Base-by-base conservation (phyloP, 768 basidiomycete species). In the Tricholoma sp. region DNA sequence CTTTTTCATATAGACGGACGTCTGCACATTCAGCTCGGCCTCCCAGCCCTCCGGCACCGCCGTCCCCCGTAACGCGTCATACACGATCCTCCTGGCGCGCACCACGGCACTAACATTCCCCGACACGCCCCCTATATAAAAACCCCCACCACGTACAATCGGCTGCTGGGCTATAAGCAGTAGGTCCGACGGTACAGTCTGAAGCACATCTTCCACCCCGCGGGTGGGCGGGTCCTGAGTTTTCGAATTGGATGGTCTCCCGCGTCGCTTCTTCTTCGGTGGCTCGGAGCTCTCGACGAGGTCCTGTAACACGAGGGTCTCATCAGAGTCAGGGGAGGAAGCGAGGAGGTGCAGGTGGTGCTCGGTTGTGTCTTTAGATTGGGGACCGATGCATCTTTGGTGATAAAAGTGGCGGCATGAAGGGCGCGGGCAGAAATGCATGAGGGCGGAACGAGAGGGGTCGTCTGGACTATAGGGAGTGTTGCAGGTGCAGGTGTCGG, bases 361-460 rank as follows among this genome's bases (percentile, higher is more conserved):
- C 34, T 53, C 61, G 39, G 12, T 32, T 20, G 50, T 53, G 12
- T 62, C 65, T n/a, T 66, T 57, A 44, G 63, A 68, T 1, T 66
- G 69, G 4, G 55, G 45, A 10, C 72, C 17, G 4, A 86, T 66
- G 56, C 85, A 86, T 0, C 59, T 20, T 10, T 74, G 70, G 61
- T 86, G 85, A 57, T 76, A 85, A 7, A 70, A 75, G 4, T 63
- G 72, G 10, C 73, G 65, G 57, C 85, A 86, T 0, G 59, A 53
- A 0, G 78, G 80, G 0, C 79, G 76, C 0, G 83, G 82, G 61
- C 85, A 86, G 53, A 83, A 83, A 53, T 85, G 81, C 69, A 81
- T 81, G 6, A 80, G 37, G 9, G 7, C 29, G 29, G 47, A 32
- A 5, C 62, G 54, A 24, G 65, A 48, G 39, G 63, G 20, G 41